Evolutionary conservation across 805 yeast genomes (phyloP).

Genomic region (Kluyveromyces wickerhamii): DNA sequence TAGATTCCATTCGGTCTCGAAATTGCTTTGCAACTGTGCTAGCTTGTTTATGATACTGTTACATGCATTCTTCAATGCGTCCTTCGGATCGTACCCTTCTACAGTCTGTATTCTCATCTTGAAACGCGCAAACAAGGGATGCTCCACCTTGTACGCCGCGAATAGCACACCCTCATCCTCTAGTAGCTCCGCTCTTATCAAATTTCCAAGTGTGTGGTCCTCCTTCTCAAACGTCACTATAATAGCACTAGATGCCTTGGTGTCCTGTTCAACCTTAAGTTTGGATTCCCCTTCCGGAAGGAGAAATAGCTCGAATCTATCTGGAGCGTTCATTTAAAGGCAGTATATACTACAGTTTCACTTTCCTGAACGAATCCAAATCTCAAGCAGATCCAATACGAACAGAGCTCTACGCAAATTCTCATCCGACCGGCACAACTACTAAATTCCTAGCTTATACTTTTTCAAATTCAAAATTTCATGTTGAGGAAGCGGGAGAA

Average conservation of each 20-base stretch:
- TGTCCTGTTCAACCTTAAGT: slow-evolving; percentile 85
- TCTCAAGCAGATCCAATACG: too few species aligned
- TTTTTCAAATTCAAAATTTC: too few species aligned
- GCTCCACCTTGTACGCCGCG: slow-evolving; percentile 97
- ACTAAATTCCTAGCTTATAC: too few species aligned
- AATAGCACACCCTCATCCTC: slow-evolving; percentile 85
- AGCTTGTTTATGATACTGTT: slow-evolving; percentile 73
- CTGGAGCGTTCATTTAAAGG: slow-evolving; percentile 99
- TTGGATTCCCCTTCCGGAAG: slow-evolving; percentile 97
- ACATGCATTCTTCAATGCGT: slow-evolving; percentile 87
- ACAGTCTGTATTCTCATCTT: slow-evolving; percentile 92
- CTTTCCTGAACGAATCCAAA: too few species aligned
- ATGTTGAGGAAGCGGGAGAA: too few species aligned
- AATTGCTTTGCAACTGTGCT: slow-evolving; percentile 63
- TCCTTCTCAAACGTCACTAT: slow-evolving; percentile 90
- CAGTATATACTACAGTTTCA: too few species aligned
- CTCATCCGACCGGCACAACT: too few species aligned
- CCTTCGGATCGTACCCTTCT: slow-evolving; percentile 87
- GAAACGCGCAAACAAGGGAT: slow-evolving; percentile 93
- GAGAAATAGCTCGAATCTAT: slow-evolving; percentile 92
- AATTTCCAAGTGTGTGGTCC: slow-evolving; percentile 92
- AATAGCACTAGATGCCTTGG: slow-evolving; percentile 92
- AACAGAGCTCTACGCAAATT: too few species aligned
- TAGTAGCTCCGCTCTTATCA: slow-evolving; percentile 77
- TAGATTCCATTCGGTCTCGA: slow-evolving; percentile 88